Conservation (phyloP, 2,329 filamentous ascomycete species). For the Fusarium virguliforme region DNA sequence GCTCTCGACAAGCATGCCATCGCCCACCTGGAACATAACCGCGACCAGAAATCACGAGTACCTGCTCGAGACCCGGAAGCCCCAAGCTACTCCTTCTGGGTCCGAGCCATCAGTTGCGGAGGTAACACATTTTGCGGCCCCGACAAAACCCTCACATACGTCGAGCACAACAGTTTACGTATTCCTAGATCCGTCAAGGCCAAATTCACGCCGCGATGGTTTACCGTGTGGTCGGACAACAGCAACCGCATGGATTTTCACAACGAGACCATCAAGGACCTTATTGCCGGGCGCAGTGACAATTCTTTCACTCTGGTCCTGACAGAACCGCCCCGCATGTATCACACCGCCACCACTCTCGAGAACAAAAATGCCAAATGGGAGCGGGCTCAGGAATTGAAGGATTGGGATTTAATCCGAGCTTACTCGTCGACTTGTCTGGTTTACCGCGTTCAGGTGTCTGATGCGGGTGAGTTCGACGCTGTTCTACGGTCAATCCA, state of each 20-base stretch:
- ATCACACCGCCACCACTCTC: constrained; percentile 49
- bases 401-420: constrained; percentile 23
- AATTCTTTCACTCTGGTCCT: constrained; percentile 67
- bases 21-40: constrained; percentile 51
- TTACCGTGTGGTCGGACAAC: constrained; percentile 18
- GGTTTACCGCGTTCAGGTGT: constrained; percentile 60
- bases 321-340: constrained; percentile 67
- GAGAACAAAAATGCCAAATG: constrained; percentile 30
- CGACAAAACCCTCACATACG: constrained; percentile 59
- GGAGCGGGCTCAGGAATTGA: constrained; percentile 54
- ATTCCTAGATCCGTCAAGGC: constrained; percentile 8
- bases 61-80: constrained; percentile 30
- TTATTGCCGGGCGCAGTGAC: constrained; percentile 58
- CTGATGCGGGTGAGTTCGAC: not conserved
- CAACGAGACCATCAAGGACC: constrained; percentile 64
- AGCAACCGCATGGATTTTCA: constrained; percentile 63
- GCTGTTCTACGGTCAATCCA: constrained; percentile 44
- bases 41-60: constrained; percentile 41
- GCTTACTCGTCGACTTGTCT: constrained; percentile 58
- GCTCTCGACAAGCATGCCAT: constrained; percentile 46
- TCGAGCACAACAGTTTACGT: constrained; percentile 56
- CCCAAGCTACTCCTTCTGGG: constrained; percentile 43
- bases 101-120: constrained; percentile 61
- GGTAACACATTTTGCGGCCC: constrained; percentile 61
- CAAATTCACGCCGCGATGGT: constrained; percentile 38